phyloP scores from a whole-genome alignment of 208 protist genomes.

The Naegleria gruberi region DNA sequence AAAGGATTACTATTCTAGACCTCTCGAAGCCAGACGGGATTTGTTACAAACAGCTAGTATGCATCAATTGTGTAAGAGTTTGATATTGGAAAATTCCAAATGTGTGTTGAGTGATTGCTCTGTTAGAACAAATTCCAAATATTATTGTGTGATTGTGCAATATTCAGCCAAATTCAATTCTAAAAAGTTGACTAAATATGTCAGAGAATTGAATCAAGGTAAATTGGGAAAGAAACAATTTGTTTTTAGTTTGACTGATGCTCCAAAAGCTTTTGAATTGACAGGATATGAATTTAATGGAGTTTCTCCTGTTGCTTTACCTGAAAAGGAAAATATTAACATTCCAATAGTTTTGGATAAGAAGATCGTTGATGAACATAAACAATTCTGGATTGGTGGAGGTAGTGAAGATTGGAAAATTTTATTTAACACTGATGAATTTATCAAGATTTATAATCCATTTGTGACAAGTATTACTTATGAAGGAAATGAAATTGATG shows the following conservation, averaged over 20 bases:
- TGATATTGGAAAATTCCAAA: slow-evolving; percentile 79
- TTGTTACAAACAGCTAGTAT: slow-evolving; percentile 58
- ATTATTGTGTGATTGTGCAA: slow-evolving; percentile 4
- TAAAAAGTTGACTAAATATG: background rate
- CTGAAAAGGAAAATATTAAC: background rate
- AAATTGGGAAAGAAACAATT: slow-evolving; percentile 3
- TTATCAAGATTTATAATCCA: background rate
- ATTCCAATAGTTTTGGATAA: background rate
- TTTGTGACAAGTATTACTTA: slow-evolving; percentile 2
- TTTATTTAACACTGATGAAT: background rate
- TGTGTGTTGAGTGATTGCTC: slow-evolving; percentile 57
- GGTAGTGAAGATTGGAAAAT: background rate
- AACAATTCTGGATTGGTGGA: background rate
- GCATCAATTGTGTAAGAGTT: slow-evolving; percentile 76
- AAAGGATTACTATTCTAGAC: slow-evolving; percentile 67
- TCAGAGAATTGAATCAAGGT: background rate
- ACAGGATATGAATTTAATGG: slow-evolving; percentile 1
- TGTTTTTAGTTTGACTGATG: background rate
- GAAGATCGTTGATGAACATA: background rate
- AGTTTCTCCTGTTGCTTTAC: background rate
- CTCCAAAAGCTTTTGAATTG: background rate
- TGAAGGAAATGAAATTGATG: background rate
- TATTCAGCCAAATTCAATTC: background rate
- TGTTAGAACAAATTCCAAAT: slow-evolving; percentile 34
- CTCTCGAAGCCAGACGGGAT: slow-evolving; percentile 66